Evolutionary conservation across 768 basidiomycete species (phyloP), one percentile per base, ranked within the genome.

Genomic region (Pleurotus djamor): DNA sequence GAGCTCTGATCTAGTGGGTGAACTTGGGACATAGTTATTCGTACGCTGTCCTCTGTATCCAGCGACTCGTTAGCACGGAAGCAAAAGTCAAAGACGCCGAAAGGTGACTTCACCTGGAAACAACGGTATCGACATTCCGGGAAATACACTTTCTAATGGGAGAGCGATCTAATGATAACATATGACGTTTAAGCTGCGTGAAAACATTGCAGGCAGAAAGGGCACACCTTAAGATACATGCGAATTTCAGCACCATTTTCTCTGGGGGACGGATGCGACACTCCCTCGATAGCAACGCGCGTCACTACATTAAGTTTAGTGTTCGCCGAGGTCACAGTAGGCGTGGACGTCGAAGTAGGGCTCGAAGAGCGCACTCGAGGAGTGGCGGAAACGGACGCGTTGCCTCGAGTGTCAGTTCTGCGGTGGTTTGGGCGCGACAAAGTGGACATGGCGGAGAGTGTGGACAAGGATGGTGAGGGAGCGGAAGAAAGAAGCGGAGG

Each of bases 1-100:
- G 87, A 90, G 61, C 83, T 82, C 58, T 71, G 75, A 71, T 92
- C 89, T 36, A 92, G 74, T 6, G 92, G 91, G 64, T 93, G 91
- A 3, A 91, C 83, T 68, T 89, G 83, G 7, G 88, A 88, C 6
- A 82, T 79, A 45, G 90, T 68, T 49, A 93, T 81, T 70, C 89
- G 91, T 61, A 92, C 74, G 66, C 88, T 91, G 62, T 89, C 90
- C 86, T 93, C 91, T 91, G 65, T 5, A 41, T 35, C 47, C 47
- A 12, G 28, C 33, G 12, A 1, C 21, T 50, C 16, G 32, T 56
- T 16, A 10, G 55, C 35, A 13, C 48, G 37, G 5, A 36, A 43
- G 34, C 16, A 48, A 21, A n/a, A n/a, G 52, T 16, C n/a, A 9
- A n/a, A 6, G 28, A 17, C 21, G 8, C 16, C 7, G 45, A 17